Evolutionary conservation across 2,329 filamentous ascomycete species (phyloP), one percentile per base, ranked within the genome.

Genomic region (Paecilomyces variotii): DNA sequence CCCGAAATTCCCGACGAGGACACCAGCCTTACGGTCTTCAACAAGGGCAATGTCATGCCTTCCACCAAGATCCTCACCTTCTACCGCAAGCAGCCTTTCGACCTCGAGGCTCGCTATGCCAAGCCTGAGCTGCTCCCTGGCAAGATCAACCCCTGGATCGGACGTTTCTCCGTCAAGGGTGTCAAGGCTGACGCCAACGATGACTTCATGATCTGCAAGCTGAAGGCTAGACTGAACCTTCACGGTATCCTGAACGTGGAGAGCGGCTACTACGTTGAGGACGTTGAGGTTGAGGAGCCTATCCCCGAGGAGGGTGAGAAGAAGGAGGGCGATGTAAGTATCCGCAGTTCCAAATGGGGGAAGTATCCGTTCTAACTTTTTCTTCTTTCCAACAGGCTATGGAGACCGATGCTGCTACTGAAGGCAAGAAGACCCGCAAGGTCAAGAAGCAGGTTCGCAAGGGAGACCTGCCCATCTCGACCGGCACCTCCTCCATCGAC

Each of bases 161-260:
- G 94, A 59, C 87, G 91, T 64, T 99, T 99, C 81, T 96, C 92
- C 50, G 91, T 99, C 75, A 99, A 99, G 85, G 90, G 89, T 53
- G 93, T 99, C 72, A 92, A 97, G 84, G 88, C 91, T 49, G 91
- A 96, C 72, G 84, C 87, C 65, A 92, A 94, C 74, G 90, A 95
- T 61, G 94, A 97, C 74, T 99, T 97, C 77, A 97, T 99, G 93
- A 95, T 97, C 71, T 99, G 94, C 88, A 99, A 99, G 82, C 87
- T 99, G 62, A 97, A 97, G 85, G 93, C 94, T 54, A 87, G 94
- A 63, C 85, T 99, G 58, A 99, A 99, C 79, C 85, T 97, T 64
- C 92, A 97, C 80, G 94, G 94, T 75, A 85, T 99, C 60, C 82
- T 99, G 65, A 97, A 97, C 73, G 89, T 99, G 39, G 94, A 99